phyloP scores from a whole-genome alignment of 129 eudicot species.

The Silybum marianum region DNA sequence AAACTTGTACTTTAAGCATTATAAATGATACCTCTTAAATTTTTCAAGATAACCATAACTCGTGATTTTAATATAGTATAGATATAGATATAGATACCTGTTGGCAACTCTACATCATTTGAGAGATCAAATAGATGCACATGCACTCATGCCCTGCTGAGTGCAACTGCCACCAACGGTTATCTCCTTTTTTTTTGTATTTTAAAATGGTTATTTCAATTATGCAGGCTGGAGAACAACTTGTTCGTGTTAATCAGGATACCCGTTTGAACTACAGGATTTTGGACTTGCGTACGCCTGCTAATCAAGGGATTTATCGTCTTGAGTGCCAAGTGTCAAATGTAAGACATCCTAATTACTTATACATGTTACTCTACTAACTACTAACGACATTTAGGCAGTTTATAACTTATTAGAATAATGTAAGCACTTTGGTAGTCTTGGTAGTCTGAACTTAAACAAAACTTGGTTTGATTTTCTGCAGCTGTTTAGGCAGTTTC shows the following conservation, averaged over 20 bases:
- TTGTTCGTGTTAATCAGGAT: constrained; percentile 88
- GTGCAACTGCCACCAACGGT: not conserved
- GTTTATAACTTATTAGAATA: not conserved
- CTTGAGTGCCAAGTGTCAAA: constrained; percentile 63
- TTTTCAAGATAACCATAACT: no score
- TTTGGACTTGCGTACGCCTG: constrained; percentile 85
- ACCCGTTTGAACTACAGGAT: constrained; percentile 78
- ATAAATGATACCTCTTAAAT: no score
- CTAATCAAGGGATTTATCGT: constrained; percentile 86
- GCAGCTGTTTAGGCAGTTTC: constrained; percentile 75
- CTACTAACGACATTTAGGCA: not conserved
- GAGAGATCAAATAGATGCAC: constrained; percentile 4
- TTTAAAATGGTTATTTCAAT: not conserved
- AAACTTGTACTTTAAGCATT: no score
- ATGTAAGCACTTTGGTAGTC: not conserved
- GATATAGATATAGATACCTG: no score
- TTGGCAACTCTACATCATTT: not conserved
- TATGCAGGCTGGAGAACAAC: constrained; percentile 74
- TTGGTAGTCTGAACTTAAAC: not conserved
- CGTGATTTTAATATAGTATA: no score
- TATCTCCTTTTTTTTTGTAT: not conserved
- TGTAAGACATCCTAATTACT: constrained; percentile 34
- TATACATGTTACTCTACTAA: not conserved
- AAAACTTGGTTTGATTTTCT: constrained; percentile 4
- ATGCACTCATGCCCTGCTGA: not conserved